These are phyloP conservation scores for Escovopsis sp. DNA, from an alignment of 2,329 filamentous ascomycete species.

Conservation along the genomic window DNA sequence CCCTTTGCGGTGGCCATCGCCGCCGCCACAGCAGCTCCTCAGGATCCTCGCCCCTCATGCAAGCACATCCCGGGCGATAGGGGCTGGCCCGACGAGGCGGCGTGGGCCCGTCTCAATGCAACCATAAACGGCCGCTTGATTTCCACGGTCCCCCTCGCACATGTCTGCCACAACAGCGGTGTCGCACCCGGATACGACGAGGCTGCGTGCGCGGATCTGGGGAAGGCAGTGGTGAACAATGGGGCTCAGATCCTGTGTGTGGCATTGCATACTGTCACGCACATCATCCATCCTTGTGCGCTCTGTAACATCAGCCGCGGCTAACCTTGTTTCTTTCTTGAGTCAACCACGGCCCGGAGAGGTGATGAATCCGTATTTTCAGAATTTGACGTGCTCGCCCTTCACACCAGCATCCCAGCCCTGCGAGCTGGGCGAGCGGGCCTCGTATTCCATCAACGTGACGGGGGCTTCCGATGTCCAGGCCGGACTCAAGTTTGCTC, in stretches of 20 bases:
- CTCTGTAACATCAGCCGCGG: too few relatives aligned
- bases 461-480: background rate
- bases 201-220: constrained; percentile 22
- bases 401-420: background rate
- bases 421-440: background rate
- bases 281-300: background rate
- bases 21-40: too few relatives aligned
- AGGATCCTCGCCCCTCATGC: background rate
- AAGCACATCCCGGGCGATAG: background rate
- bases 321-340: background rate
- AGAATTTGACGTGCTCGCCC: background rate
- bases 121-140: constrained; percentile 20
- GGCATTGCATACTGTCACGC: background rate
- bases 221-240: constrained; percentile 1
- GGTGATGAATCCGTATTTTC: background rate
- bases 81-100: background rate
- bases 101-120: background rate
- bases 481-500: background rate
- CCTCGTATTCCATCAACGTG: background rate
- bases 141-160: constrained; percentile 33
- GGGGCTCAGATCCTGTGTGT: constrained; percentile 7
- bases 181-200: constrained; percentile 23
- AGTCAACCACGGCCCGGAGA: background rate
- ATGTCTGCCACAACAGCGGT: constrained; percentile 29
- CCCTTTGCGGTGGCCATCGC: too few relatives aligned